These are phyloP conservation scores for Cyclocybe cylindracea DNA, from an alignment of 768 basidiomycete genomes.

Conservation along the genomic window DNA sequence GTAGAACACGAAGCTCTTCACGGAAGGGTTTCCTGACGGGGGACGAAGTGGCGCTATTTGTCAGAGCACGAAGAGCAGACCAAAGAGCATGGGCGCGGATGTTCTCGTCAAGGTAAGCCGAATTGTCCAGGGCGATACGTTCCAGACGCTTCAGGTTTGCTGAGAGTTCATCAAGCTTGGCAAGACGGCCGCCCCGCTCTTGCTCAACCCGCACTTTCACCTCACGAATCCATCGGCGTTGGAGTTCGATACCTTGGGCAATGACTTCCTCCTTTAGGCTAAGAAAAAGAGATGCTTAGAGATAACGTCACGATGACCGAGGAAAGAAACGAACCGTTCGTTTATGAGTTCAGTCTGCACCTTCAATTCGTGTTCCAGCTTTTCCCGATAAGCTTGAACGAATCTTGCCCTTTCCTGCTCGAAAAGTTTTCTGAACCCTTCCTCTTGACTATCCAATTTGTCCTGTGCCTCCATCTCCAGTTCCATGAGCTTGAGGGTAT, in stretches of 20 bases:
- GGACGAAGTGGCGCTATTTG: constrained; percentile 61
- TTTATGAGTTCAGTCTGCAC: constrained; percentile 93
- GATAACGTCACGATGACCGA: not conserved
- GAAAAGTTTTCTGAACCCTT: constrained; percentile 80
- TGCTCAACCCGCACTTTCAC: constrained; percentile 95
- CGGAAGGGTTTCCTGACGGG: constrained; percentile 82
- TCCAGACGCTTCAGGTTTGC: constrained; percentile 90
- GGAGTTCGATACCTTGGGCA: constrained; percentile 96
- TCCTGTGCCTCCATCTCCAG: constrained; percentile 85
- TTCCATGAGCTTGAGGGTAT: constrained; percentile 77
- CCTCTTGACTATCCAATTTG: constrained; percentile 82
- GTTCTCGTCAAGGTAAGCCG: constrained; percentile 89
- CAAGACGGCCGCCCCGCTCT: constrained; percentile 93
- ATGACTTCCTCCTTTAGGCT: constrained; percentile 94
- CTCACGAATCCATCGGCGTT: constrained; percentile 94
- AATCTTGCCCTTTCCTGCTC: constrained; percentile 76
- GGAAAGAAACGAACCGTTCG: constrained; percentile 63
- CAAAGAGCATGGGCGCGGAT: constrained; percentile 89
- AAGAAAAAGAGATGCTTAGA: constrained; percentile 2
- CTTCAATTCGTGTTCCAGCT: constrained; percentile 81
- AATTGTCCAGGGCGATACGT: constrained; percentile 89
- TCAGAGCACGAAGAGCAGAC: constrained; percentile 86
- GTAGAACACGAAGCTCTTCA: constrained; percentile 82
- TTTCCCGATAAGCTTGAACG: constrained; percentile 79
- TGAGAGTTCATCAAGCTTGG: constrained; percentile 92